phyloP scores from a whole-genome alignment of 495 filamentous ascomycete species.

The Melanomma pulvis-pyrius region DNA sequence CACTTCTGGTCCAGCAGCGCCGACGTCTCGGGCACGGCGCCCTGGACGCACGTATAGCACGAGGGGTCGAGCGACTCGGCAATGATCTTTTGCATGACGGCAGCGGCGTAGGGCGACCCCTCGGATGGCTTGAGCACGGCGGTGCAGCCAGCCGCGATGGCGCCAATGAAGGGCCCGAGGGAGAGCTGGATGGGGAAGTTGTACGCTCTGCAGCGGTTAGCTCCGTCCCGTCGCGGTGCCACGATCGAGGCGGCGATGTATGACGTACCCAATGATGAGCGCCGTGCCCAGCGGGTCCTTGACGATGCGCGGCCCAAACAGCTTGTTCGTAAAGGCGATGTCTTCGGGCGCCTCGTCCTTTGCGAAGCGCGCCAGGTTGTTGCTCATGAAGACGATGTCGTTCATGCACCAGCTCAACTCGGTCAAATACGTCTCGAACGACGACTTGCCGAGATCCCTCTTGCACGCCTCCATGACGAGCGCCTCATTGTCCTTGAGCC shows the following conservation, averaged over 20 bases:
- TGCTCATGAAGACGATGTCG: conserved; percentile 74
- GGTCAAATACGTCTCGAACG: conserved; percentile 67
- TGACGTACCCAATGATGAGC: conserved; percentile 76
- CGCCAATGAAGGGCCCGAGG: conserved; percentile 78
- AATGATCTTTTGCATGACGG: conserved; percentile 76
- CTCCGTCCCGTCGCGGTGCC: background rate
- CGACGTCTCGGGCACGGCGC: conserved; percentile 75
- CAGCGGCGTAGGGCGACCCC: conserved; percentile 71
- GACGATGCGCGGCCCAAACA: conserved; percentile 72
- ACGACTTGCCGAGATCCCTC: conserved; percentile 72
- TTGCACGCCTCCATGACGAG: conserved; percentile 69
- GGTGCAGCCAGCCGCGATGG: conserved; percentile 89
- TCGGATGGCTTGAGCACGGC: conserved; percentile 90
- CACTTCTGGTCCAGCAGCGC: conserved; percentile 84
- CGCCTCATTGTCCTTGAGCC: conserved; percentile 72
- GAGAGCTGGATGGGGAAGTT: conserved; percentile 88
- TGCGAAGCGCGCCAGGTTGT: conserved; percentile 76
- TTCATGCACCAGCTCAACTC: conserved; percentile 75
- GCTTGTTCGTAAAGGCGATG: conserved; percentile 65
- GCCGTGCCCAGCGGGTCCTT: conserved; percentile 88
- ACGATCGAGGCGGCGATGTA: conserved; percentile 31
- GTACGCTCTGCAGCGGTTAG: conserved; percentile 61
- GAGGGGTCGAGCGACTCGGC: conserved; percentile 72
- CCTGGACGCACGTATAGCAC: conserved; percentile 80
- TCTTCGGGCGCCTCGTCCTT: conserved; percentile 78